Evolutionary conservation across 148 eudicot genomes (phyloP).

Genomic region (Camellia japonica): DNA sequence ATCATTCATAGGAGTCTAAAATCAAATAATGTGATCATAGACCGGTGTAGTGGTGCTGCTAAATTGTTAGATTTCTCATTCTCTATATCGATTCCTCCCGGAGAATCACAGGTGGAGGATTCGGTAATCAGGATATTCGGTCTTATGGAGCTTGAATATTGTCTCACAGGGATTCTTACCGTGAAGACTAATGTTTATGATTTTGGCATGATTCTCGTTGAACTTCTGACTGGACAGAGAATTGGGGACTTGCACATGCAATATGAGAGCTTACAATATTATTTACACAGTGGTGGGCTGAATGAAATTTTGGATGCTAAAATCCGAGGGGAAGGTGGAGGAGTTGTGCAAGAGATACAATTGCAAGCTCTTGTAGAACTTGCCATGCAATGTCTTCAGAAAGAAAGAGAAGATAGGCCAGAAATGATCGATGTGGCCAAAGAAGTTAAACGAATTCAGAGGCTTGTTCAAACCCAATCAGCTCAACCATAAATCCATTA

Average conservation of each 20-base stretch:
- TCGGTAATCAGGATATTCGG: background rate
- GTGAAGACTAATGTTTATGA: constrained; percentile 21
- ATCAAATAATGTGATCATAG: constrained; percentile 7
- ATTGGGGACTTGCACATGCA: no score
- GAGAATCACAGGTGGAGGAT: constrained; percentile 14
- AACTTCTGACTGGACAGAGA: constrained; percentile 6
- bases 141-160: background rate
- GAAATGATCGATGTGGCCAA: constrained; percentile 3
- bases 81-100: constrained; percentile 18
- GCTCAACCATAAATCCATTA: no score
- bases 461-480: no score
- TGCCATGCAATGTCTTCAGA: constrained; percentile 4
- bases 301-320: no score
- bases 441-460: constrained; percentile 8
- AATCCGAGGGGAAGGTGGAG: background rate
- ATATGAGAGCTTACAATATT: no score
- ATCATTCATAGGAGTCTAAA: constrained; percentile 16
- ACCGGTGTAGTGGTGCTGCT: constrained; percentile 9
- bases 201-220: constrained; percentile 16
- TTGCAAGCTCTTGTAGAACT: constrained; percentile 9
- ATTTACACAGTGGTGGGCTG: no score
- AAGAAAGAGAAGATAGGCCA: background rate
- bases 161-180: background rate
- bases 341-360: background rate
- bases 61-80: constrained; percentile 18